Evolutionary conservation across 176 grass and related monocot species (phyloP).

Genomic region (Oryza nivara): DNA sequence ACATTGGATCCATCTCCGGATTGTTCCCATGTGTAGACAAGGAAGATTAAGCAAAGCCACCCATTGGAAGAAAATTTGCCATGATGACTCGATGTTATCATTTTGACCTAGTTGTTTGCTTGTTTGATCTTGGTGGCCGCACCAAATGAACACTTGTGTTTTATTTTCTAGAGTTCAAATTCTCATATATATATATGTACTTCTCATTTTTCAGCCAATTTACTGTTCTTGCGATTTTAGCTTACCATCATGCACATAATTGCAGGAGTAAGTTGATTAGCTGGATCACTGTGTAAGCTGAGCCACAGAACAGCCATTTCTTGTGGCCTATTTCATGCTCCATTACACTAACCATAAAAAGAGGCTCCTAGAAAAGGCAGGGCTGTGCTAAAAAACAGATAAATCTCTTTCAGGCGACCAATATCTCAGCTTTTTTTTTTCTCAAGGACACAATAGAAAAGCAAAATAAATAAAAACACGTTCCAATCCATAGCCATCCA

Average conservation of each 20-base stretch:
- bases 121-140: not conserved
- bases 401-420: not conserved
- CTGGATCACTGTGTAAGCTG: not conserved
- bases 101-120: not conserved
- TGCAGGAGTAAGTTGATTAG: not conserved
- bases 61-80: not conserved
- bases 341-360: not conserved
- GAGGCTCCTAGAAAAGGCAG: not conserved
- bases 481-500: not conserved
- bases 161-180: not conserved
- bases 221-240: not conserved
- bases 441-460: not conserved
- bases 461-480: not conserved
- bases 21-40: not conserved
- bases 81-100: not conserved
- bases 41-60: not conserved
- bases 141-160: not conserved
- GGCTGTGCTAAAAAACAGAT: not conserved
- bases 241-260: not conserved
- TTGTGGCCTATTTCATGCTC: not conserved
- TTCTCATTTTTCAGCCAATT: not conserved
- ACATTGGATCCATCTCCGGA: constrained; percentile 1
- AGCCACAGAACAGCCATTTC: not conserved
- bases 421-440: not conserved
- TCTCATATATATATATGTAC: not conserved